Conservation (phyloP, 2,329 filamentous ascomycete genomes). For the Ophiocordyceps polyrhachis-furcata region DNA sequence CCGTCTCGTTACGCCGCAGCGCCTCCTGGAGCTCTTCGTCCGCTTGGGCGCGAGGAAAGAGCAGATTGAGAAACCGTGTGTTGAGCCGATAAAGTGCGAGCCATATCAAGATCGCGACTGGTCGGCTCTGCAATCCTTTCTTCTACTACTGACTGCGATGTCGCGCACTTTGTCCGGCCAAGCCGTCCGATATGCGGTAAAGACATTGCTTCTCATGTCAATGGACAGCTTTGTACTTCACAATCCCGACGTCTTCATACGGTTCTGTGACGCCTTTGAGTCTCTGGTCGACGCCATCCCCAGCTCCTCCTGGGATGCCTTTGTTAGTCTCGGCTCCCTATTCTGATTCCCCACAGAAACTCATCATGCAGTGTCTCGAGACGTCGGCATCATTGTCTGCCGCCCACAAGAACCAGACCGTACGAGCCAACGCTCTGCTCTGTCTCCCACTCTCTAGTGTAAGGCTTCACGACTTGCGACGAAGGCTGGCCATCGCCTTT, state of each 20-base stretch:
- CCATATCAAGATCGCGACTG: conserved; percentile 24
- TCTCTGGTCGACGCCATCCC: conserved; percentile 24
- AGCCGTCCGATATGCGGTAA: conserved; percentile 20
- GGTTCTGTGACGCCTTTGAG: conserved; percentile 23
- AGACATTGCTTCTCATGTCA: conserved; percentile 33
- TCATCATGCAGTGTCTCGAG: conserved; percentile 25
- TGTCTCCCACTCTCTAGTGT: conserved; percentile 35
- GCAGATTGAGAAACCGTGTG: conserved; percentile 18
- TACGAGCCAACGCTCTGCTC: conserved; percentile 39
- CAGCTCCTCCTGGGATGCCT: conserved; percentile 16
- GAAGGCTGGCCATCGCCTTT: conserved; percentile 46
- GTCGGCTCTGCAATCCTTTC: conserved; percentile 22
- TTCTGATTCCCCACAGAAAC: neutral
- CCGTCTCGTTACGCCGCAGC: conserved; percentile 24
- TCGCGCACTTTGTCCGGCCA: conserved; percentile 16
- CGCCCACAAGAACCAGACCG: conserved; percentile 24
- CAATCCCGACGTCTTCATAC: conserved; percentile 20
- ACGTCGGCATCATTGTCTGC: conserved; percentile 27
- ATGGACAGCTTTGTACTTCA: conserved; percentile 31
- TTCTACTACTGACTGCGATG: conserved; percentile 21
- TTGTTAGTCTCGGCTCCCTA: conserved; percentile 17
- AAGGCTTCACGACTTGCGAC: conserved; percentile 38
- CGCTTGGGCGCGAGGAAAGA: conserved; percentile 33
- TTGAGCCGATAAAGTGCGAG: conserved; percentile 7
- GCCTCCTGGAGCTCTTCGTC: conserved; percentile 34